A percentile compares a stretch with the other conserved stretches of the same genome.
Conservation (phyloP, 495 filamentous ascomycete genomes). For the Cercophora sp. region DNA sequence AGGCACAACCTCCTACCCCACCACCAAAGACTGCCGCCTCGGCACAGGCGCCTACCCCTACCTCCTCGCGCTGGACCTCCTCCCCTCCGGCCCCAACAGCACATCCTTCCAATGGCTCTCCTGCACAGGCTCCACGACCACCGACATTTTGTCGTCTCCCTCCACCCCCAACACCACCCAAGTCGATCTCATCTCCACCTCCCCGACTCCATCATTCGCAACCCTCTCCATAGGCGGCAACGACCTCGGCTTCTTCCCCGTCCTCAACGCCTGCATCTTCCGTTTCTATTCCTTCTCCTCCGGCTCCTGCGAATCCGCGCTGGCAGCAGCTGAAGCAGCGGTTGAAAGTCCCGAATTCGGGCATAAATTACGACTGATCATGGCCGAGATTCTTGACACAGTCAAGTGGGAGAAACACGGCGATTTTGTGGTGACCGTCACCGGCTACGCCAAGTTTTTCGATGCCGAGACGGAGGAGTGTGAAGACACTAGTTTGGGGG, state of each 20-base stretch:
- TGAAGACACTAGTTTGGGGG: constrained; percentile 35
- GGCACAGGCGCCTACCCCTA: constrained; percentile 35
- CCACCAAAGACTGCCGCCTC: constrained; percentile 38
- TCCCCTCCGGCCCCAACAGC: constrained; percentile 17
- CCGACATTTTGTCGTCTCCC: constrained; percentile 28
- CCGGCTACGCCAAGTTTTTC: constrained; percentile 48
- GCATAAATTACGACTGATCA: constrained; percentile 27
- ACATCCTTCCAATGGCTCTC: constrained; percentile 36
- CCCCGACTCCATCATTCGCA: constrained; percentile 29
- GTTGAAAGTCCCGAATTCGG: constrained; percentile 31
- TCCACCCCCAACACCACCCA: constrained; percentile 25
- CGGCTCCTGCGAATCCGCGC: constrained; percentile 36
- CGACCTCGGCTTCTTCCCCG: constrained; percentile 47
- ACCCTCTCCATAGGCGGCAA: constrained; percentile 46
- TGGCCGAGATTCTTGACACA: constrained; percentile 39
- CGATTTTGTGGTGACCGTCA: constrained; percentile 37
- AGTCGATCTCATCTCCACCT: constrained; percentile 33
- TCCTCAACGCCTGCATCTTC: constrained; percentile 47
- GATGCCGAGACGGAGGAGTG: constrained; percentile 42
- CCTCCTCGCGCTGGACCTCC: constrained; percentile 32
- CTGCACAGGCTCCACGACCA: constrained; percentile 36
- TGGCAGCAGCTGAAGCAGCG: constrained; percentile 24
- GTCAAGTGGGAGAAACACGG: constrained; percentile 36
- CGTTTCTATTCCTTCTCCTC: constrained; percentile 43
- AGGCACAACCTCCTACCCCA: constrained; percentile 36